Evolutionary conservation across 1,284 basidiomycete species (phyloP).

Genomic region (Papiliotrema flavescens): DNA sequence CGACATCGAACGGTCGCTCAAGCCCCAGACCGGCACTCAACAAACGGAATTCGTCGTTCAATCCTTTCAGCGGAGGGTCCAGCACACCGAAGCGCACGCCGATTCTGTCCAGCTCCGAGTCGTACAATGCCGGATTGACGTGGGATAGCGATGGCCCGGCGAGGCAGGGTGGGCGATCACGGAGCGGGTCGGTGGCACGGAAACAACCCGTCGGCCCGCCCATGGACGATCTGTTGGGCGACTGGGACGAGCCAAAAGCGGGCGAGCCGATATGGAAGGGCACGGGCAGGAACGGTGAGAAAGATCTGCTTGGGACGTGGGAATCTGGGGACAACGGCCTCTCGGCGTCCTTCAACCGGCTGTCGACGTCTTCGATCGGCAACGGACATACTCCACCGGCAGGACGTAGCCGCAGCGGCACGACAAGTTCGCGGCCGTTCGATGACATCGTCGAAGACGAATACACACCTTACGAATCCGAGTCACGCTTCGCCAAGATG

Average conservation of each 20-base stretch:
- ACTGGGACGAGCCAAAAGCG: constrained; percentile 9
- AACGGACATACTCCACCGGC: background rate
- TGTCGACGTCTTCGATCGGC: background rate
- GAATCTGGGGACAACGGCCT: constrained; percentile 31
- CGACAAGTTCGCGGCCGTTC: constrained; percentile 7
- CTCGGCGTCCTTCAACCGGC: constrained; percentile 25
- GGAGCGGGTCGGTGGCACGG: constrained; percentile 19
- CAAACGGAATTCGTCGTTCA: constrained; percentile 23
- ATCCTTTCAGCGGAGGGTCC: constrained; percentile 27
- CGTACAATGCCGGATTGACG: constrained; percentile 39
- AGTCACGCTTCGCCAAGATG: constrained; percentile 19
- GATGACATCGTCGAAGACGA: constrained; percentile 26
- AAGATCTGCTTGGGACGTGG: constrained; percentile 38
- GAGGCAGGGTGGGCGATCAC: constrained; percentile 14
- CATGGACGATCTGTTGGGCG: constrained; percentile 15
- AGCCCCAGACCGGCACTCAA: constrained; percentile 1
- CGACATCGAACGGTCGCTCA: background rate
- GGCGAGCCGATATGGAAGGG: constrained; percentile 1
- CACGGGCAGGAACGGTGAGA: constrained; percentile 6
- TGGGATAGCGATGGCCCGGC: constrained; percentile 30
- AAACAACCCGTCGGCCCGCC: background rate
- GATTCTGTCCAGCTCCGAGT: constrained; percentile 27
- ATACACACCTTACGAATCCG: constrained; percentile 24
- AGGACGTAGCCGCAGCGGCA: constrained; percentile 8
- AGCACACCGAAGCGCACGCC: constrained; percentile 13